Conservation (phyloP, 2,329 filamentous ascomycete species). For the Sclerotiophoma versabilis region DNA sequence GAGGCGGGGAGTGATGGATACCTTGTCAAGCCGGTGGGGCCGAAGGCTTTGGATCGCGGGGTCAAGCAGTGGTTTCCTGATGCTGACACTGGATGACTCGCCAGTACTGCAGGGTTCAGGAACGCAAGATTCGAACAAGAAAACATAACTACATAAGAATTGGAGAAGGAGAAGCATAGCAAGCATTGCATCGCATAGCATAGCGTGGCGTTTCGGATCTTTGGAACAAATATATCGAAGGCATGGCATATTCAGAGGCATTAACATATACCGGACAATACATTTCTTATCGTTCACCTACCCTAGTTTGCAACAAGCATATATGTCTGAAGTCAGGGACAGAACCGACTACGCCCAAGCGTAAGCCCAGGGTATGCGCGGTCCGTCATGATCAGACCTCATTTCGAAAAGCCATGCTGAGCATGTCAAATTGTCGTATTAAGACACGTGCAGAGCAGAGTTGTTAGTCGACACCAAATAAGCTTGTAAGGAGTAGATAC, state of each 20-base stretch:
- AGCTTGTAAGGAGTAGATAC: no score
- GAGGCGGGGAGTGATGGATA: constrained; percentile 43
- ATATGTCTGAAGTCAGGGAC: no score
- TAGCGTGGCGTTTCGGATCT: constrained; percentile 4
- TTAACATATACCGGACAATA: constrained; percentile 4
- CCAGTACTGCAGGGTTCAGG: no score
- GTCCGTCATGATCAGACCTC: no score
- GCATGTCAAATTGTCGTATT: no score
- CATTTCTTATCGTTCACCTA: neutral
- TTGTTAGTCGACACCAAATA: no score
- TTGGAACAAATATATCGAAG: neutral
- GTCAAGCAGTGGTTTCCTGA: constrained; percentile 32
- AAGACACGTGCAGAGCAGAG: no score
- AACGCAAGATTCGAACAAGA: neutral
- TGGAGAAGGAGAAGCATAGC: neutral
- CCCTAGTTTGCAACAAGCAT: no score
- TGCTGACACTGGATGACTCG: constrained; percentile 10
- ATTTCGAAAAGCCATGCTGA: no score
- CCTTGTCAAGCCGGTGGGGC: constrained; percentile 42
- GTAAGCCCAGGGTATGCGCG: no score
- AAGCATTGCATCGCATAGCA: constrained; percentile 8
- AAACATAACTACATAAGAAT: no score
- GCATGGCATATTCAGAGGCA: neutral
- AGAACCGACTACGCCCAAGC: no score
- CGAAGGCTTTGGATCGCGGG: constrained; percentile 36